Evolutionary conservation across 768 basidiomycete genomes (phyloP).

Genomic region (Chalciporus piperatus): DNA sequence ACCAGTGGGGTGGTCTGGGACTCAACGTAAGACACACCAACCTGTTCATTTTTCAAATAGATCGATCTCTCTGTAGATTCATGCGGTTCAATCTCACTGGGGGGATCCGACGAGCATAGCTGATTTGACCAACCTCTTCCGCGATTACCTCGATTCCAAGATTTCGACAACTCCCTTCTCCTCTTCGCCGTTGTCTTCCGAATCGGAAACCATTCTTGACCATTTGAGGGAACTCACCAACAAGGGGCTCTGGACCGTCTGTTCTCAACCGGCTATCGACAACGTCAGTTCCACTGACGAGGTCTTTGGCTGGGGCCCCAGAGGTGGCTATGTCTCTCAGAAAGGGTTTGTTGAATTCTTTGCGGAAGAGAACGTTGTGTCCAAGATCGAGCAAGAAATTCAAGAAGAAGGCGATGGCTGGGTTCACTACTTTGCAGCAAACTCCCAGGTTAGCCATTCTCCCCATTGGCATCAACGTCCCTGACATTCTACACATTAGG

Average conservation of each 20-base stretch:
- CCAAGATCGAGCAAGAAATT: conserved; percentile 56
- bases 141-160: conserved; percentile 72
- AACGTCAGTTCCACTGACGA: conserved; percentile 70
- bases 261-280: conserved; percentile 93
- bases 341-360: conserved; percentile 99
- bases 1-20: conserved; percentile 71
- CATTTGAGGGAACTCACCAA: conserved; percentile 75
- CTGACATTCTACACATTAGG: conserved; percentile 40
- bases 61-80: conserved; percentile 41
- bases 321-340: conserved; percentile 92
- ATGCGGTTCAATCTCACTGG: conserved; percentile 69
- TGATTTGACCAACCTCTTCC: conserved; percentile 79
- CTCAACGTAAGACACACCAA: conserved; percentile 44
- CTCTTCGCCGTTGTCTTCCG: conserved; percentile 71
- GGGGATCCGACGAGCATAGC: conserved; percentile 56
- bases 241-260: conserved; percentile 92
- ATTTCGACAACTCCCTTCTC: conserved; percentile 87
- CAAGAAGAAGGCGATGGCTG: conserved; percentile 52
- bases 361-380: conserved; percentile 57
- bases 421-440: conserved; percentile 87
- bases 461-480: not conserved
- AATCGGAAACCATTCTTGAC: conserved; percentile 77
- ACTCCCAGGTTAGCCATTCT: conserved; percentile 53
- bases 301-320: conserved; percentile 91
- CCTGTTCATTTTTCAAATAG: not conserved